phyloP scores from a whole-genome alignment of 2,329 filamentous ascomycete genomes.

The Parafenestella ontariensis region DNA sequence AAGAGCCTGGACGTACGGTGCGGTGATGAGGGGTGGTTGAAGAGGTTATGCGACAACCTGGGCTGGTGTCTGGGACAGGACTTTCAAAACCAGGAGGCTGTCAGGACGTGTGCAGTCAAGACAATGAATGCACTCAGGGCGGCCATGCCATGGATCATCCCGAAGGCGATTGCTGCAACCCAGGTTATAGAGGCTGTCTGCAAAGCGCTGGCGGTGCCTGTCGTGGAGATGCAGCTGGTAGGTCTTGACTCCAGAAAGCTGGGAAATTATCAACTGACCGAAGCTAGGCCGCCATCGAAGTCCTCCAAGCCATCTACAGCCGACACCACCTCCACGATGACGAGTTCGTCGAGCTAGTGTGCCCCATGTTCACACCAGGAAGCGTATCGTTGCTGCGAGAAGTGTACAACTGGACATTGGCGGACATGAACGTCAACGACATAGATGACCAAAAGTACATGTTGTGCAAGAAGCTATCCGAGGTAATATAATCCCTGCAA shows the following conservation, averaged over 20 bases:
- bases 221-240: slow-evolving; percentile 47
- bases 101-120: slow-evolving; percentile 75
- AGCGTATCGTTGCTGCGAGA: slow-evolving; percentile 75
- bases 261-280: slow-evolving; percentile 21
- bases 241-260: neutral
- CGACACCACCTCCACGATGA: slow-evolving; percentile 75
- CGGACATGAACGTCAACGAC: slow-evolving; percentile 79
- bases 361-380: slow-evolving; percentile 77
- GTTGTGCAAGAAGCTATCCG: slow-evolving; percentile 90
- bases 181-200: slow-evolving; percentile 48
- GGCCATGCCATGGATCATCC: slow-evolving; percentile 85
- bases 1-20: slow-evolving; percentile 72
- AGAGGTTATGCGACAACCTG: slow-evolving; percentile 76
- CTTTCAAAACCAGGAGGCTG: slow-evolving; percentile 69
- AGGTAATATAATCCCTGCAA: slow-evolving; percentile 62
- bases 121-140: slow-evolving; percentile 79
- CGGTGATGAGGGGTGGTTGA: slow-evolving; percentile 86
- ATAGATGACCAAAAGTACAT: slow-evolving; percentile 92
- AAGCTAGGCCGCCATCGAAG: slow-evolving; percentile 71
- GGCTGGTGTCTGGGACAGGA: slow-evolving; percentile 73
- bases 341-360: slow-evolving; percentile 79
- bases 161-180: slow-evolving; percentile 74
- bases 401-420: slow-evolving; percentile 80
- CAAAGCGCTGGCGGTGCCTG: slow-evolving; percentile 48
- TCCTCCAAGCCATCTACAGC: slow-evolving; percentile 81